Evolutionary conservation across 371 early-diverging fungal genomes (phyloP), one percentile per base, ranked within the genome.

Genomic region (Apophysomyces trapeziformis): DNA sequence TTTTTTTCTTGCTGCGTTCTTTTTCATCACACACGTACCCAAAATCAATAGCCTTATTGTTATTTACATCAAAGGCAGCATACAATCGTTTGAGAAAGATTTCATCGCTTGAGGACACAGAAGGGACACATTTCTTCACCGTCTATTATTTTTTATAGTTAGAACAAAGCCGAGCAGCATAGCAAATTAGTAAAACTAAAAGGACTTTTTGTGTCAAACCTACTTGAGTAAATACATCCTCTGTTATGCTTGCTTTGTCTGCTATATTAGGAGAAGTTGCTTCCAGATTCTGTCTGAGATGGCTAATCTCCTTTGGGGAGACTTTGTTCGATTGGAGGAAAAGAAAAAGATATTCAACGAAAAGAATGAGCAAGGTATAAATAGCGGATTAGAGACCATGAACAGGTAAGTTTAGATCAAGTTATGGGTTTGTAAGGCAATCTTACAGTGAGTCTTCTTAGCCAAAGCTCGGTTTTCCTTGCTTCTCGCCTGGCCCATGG

Each of bases 21-120:
- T 45, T 5, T 45, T 5, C 21, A 9, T 50, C 54, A 21, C 18
- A 18, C 54, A 43, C 69, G 50, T 74, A 82, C 79, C 68, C 64
- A 68, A 91, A 91, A 69, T 92, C 92, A 68, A 92, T 88, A 32
- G 77, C 72, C 44, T 90, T 80, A 67, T 85, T 82, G 46, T 87
- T 87, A 64, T 93, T 85, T 16, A 83, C 77, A 68, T 94, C 92
- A 73, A 94, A 94, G 7, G 93, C 93, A 60, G 90, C 87, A 77
- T 91, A 94, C 12, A 94, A 73, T 57, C 92, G 79, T 68, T 90
- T 89, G 66, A 94, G 70, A 73, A 94, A 94, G 8, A 89, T 77
- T 67, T 90, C 90, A 45, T 92, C 92, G 41, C 81, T 77, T 9
- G 88, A 82, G 64, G 91, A 91, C 12, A 79, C 73, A 38, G 73